Evolutionary conservation across 140 eudicot species (phyloP), one percentile per base, ranked within the genome.

Genomic region (Anethum foeniculum): DNA sequence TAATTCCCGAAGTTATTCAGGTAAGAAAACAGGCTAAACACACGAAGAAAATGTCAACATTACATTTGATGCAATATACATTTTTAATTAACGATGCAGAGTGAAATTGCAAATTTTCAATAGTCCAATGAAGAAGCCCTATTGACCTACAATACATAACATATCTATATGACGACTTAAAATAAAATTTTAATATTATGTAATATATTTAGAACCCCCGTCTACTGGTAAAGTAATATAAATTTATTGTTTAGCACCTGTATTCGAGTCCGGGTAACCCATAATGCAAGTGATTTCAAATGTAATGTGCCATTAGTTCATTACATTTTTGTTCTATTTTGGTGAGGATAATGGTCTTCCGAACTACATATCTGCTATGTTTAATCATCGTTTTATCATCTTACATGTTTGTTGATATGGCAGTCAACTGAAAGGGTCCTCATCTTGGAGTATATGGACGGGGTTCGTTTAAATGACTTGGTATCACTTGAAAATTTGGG

Each of bases 381-480:
- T 12, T 74, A 1, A 39, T 74, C 36, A 43, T 11, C 36, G 3
- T 23, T 25, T 73, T 78, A 78, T 48, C 62, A 34, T 39, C 68
- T 56, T 77, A 13, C 71, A 60, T 83, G 81, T 77, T 47, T 80
- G 71, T 75, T 82, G 44, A 72, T 51, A 82, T 84, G 54, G 80
- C 91, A 95, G 99, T 95, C 99, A 71, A 80, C 97, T 39, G 96
- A 92, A 82, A 95, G 89, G 87, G 96, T 95, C 80, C 90, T 95
- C 79, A 67, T 95, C 82, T 81, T 95, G 58, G 99, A 95, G 87
- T 95, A 91, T 80, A 95, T 95, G 99, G 97, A 95, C 34, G 99
- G 97, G 32, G 84, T 95, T 79, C 97, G 99, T 38, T 81, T 95
- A 80, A 95, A 95, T 82, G 98, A 95, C 86, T 81, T 88, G 2